Percentiles rank a stretch among this genome's conserved stretches.
Evolutionary conservation across 108 stramenopile species (phyloP).

Genomic region (Nitzschia inconspicua): DNA sequence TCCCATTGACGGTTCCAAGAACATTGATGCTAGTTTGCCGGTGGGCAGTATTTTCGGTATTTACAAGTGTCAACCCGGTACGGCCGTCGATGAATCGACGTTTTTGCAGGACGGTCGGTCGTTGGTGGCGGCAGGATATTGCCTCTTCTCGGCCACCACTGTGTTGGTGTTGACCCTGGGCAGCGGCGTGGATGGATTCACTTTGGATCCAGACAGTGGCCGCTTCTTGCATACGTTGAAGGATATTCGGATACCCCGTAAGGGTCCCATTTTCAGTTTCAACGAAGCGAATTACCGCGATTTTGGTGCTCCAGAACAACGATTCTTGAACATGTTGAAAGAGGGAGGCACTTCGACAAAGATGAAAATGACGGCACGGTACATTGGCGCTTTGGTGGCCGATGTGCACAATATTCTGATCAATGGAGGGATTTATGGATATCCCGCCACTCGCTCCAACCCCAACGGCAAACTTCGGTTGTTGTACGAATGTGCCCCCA

Average conservation of each 20-base stretch:
- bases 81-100: conserved; percentile 40
- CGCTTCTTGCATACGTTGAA: conserved; percentile 92
- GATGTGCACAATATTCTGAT: conserved; percentile 99
- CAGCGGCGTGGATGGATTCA: conserved; percentile 95
- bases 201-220: conserved; percentile 93
- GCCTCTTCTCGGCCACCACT: conserved; percentile 96
- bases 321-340: conserved; percentile 63
- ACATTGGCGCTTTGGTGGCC: conserved; percentile 97
- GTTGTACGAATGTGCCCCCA: conserved; percentile 92
- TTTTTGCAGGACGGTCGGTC: conserved; percentile 86
- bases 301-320: conserved; percentile 73
- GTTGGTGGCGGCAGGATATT: conserved; percentile 95
- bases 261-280: conserved; percentile 91
- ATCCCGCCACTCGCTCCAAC: conserved; percentile 87
- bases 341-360: conserved; percentile 33
- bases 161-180: conserved; percentile 93
- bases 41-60: conserved; percentile 98
- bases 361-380: conserved; percentile 60
- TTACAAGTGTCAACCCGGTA: conserved; percentile 67
- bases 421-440: conserved; percentile 98
- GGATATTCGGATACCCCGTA: conserved; percentile 87
- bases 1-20: conserved; percentile 90
- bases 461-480: conserved; percentile 89
- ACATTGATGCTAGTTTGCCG: conserved; percentile 96
- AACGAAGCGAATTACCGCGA: conserved; percentile 95